These are phyloP conservation scores for Suillus brevipes DNA, from an alignment of 768 basidiomycete species.

Conservation along the genomic window DNA sequence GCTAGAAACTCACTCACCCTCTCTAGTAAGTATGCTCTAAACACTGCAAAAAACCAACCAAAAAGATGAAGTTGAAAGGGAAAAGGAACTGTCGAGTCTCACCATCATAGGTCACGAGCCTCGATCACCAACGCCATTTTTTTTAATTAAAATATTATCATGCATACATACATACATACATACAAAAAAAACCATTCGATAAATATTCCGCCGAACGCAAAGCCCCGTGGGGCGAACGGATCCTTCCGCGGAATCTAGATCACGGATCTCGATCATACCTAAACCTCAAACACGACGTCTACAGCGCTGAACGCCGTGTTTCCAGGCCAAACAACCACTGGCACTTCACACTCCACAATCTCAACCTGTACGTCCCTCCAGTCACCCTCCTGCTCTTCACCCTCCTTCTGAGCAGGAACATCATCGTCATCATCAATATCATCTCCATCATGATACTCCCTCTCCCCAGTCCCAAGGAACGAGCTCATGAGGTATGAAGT, in stretches of 20 bases:
- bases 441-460: conserved; percentile 62
- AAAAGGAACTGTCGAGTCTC: neutral
- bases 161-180: neutral
- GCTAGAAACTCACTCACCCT: neutral
- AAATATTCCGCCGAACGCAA: neutral
- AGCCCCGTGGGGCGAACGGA: neutral
- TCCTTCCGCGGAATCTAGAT: conserved; percentile 3
- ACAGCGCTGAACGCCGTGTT: conserved; percentile 83
- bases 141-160: conserved; percentile 2
- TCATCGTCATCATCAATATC: conserved; percentile 33
- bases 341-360: conserved; percentile 93
- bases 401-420: conserved; percentile 41
- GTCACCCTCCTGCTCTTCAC: conserved; percentile 53
- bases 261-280: neutral
- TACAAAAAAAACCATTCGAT: neutral
- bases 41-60: neutral
- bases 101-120: neutral
- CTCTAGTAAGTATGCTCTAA: conserved; percentile 3
- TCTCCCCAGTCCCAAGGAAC: conserved; percentile 42
- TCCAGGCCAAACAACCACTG: conserved; percentile 84
- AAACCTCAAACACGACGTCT: conserved; percentile 79
- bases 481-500: conserved; percentile 42
- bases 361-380: conserved; percentile 75
- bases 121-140: neutral
- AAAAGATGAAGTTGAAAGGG: neutral